Evolutionary conservation across 2,329 filamentous ascomycete genomes (phyloP).

Genomic region (Ophiobolus disseminans): DNA sequence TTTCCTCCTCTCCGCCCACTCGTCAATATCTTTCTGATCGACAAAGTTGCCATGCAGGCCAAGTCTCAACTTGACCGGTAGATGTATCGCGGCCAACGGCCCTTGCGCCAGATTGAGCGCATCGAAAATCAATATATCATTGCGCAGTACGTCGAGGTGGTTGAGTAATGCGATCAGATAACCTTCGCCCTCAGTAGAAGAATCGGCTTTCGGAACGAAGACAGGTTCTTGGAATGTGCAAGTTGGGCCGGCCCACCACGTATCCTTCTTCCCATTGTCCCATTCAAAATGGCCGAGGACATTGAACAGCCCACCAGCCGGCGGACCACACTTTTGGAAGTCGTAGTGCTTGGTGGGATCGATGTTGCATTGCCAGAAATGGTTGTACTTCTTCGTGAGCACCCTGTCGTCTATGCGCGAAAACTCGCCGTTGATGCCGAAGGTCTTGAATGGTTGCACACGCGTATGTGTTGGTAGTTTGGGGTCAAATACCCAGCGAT

Average conservation of each 20-base stretch:
- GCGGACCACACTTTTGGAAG: constrained; percentile 40
- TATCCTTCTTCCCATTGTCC: constrained; percentile 41
- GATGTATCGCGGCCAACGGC: constrained; percentile 50
- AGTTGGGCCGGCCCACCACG: constrained; percentile 46
- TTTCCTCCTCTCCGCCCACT: constrained; percentile 38
- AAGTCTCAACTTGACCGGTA: constrained; percentile 47
- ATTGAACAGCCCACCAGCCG: constrained; percentile 42
- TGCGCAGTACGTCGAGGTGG: constrained; percentile 51
- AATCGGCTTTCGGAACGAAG: constrained; percentile 56
- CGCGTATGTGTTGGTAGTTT: constrained; percentile 34
- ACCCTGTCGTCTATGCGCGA: constrained; percentile 56
- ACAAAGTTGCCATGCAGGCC: constrained; percentile 46
- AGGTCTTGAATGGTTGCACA: constrained; percentile 37
- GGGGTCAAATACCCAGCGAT: constrained; percentile 53
- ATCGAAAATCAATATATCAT: constrained; percentile 53
- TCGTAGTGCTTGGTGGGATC: constrained; percentile 42
- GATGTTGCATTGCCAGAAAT: constrained; percentile 52
- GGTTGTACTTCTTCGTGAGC: constrained; percentile 49
- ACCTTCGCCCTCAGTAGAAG: constrained; percentile 58
- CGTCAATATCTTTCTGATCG: constrained; percentile 38
- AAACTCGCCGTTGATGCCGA: constrained; percentile 54
- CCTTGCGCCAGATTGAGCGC: constrained; percentile 48
- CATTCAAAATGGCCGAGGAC: constrained; percentile 44
- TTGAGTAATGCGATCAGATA: constrained; percentile 56
- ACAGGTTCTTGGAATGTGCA: constrained; percentile 62